Base-by-base conservation (phyloP, 768 basidiomycete genomes). In the Scleroderma bovista region DNA sequence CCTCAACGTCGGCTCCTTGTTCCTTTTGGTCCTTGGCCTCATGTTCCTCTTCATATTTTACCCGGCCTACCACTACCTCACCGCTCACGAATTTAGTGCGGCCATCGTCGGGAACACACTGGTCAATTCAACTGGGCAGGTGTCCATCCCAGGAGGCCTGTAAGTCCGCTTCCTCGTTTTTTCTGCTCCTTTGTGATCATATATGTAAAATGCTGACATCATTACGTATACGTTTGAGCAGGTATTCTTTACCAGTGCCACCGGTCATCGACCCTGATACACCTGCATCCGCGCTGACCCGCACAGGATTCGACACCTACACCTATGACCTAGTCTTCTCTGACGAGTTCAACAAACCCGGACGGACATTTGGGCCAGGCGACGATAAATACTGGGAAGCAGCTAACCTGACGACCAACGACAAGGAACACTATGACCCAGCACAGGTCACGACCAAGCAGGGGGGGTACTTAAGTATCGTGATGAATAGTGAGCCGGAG, bases 1-100 rank as follows among this genome's bases (percentile, higher is more conserved):
- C 3, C 53, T 78, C 52, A 96, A 96, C 69, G 64, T 95, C 45
- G 69, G 77, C 24, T 78, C 88, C 44, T 73, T 97, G 22, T 0
- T 84, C 32, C 1, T 83, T 17, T 74, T 96, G 56, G 69, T 88
- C 15, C 20, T 67, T 23, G 79, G 72, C 5, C 68, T 96, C 51
- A 66, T 96, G 47, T 67, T 68, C 33, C 77, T 96, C 8, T 96
- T 95, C 66, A 80, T 89, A 45, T 80, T 83, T 37, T 94, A 89
- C 62, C 93, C 94, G 3, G 78, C 95, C 57, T 61, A 82, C 57
- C 71, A 57, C 51, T 59, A 46, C 23, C 2, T 37, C 9, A 13
- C 45, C 34, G 61, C 74, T 46, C 60, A 66, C 22, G 57, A 62
- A 1, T 62, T 65, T 37, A 74, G 73, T 48, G 43, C 59, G 33